Evolutionary conservation across 352 stramenopile species (phyloP), one percentile per base, ranked within the genome.

Genomic region (Globisporangium cederbergense): DNA sequence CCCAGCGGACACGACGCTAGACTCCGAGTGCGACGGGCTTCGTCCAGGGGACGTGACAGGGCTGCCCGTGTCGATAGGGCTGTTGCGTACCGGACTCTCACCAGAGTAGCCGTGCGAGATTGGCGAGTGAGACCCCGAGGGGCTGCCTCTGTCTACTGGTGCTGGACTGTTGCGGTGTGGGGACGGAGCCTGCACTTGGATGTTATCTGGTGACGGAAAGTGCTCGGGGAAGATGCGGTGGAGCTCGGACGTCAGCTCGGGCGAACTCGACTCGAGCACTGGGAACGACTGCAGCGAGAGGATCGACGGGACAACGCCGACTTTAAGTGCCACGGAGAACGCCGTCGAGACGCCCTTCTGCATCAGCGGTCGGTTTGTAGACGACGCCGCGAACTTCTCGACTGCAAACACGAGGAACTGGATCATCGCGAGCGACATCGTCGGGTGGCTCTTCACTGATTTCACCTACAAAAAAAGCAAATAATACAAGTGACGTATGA

Each of bases 341-440:
- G 81, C 85, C 14, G 81, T 92, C 1, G 83, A 94, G 13, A 94
- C 83, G 16, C 85, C 85, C 60, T 91, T 94, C 50, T 92, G 85
- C 83, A 92, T 94, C 60, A 88, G 68, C 52, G 85, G 74, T 54
- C 84, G 78, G 69, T 91, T 94, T 13, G 82, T 73, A 3, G 80
- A 57, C 30, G 85, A 94, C 4, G 81, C 74, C n/a, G 85, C 82
- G 69, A 92, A 94, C 34, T 94, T 94, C 58, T 94, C 85, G 11
- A 94, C 85, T 7, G 85, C 83, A 61, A 92, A 94, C 1, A 94
- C 82, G 20, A 94, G 74, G 58, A 94, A 94, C 64, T 94, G 85
- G 14, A 94, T 83, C 85, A 94, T 92, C 4, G 83, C 74, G 18
- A 94, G 75, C 16, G 85, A 92, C 65, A 94, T 83, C 58, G 88